Percentiles rank a stretch among this genome's conserved stretches.
phyloP scores from a whole-genome alignment of 208 protist genomes.

The Crithidia sp. region DNA sequence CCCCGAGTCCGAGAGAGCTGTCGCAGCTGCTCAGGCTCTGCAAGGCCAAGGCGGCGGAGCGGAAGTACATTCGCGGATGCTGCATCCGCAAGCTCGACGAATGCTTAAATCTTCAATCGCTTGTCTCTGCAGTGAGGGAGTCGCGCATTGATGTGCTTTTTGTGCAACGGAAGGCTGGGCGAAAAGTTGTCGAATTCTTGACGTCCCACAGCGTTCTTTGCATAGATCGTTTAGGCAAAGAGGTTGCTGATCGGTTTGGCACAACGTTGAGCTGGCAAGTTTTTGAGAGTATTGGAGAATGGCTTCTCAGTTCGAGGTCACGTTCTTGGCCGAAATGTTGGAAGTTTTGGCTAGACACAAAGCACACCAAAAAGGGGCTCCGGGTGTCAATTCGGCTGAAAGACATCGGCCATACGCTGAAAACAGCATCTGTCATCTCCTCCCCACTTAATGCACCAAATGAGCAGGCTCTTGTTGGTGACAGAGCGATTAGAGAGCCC shows the following conservation, averaged over 20 bases:
- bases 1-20: neutral
- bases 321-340: neutral
- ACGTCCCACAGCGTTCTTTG: conserved; percentile 3
- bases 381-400: neutral
- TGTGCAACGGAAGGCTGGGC: conserved; percentile 1
- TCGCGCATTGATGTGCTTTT: conserved; percentile 14
- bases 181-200: conserved; percentile 4
- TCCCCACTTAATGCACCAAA: neutral
- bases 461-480: neutral
- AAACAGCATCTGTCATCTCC: neutral
- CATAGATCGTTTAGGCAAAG: conserved; percentile 18
- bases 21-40: conserved; percentile 6
- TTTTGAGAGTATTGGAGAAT: conserved; percentile 22
- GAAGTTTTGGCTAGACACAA: conserved; percentile 13
- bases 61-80: conserved; percentile 21
- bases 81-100: conserved; percentile 21
- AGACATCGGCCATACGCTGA: neutral
- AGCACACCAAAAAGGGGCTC: neutral
- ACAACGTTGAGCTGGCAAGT: conserved; percentile 8
- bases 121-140: neutral
- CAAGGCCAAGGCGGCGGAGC: neutral
- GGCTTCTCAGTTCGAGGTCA: conserved; percentile 4
- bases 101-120: neutral
- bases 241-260: conserved; percentile 2
- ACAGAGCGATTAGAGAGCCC: neutral